These are phyloP conservation scores for Chromosphaera perkinsii DNA, from an alignment of 208 protist genomes.

Conservation along the genomic window DNA sequence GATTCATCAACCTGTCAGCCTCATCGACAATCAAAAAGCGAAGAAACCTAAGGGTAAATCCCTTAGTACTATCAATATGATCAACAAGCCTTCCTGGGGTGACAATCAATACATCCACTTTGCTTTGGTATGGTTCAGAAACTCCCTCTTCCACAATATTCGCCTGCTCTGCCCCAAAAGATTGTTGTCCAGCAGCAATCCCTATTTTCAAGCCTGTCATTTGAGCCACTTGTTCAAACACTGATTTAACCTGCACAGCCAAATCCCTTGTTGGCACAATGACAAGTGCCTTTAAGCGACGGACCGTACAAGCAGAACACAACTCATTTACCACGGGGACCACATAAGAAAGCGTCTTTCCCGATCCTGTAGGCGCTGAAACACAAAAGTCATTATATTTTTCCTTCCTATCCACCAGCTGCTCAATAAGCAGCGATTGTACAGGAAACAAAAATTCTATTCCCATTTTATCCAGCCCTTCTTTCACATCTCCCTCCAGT, in stretches of 20 bases:
- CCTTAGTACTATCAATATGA: conserved; percentile 22
- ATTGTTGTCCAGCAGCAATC: conserved; percentile 17
- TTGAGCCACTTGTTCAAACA: conserved; percentile 37
- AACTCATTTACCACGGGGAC: neutral
- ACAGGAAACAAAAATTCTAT: no score
- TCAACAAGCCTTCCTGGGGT: conserved; percentile 55
- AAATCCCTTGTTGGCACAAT: conserved; percentile 66
- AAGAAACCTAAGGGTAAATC: conserved; percentile 60
- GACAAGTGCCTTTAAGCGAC: conserved; percentile 54
- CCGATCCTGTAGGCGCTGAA: conserved; percentile 63
- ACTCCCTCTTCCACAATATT: neutral
- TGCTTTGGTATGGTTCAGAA: neutral
- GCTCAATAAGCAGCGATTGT: no score
- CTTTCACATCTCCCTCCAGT: no score
- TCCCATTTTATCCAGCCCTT: no score
- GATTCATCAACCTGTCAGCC: conserved; percentile 62
- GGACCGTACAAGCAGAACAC: conserved; percentile 47
- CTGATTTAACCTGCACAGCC: conserved; percentile 47
- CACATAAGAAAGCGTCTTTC: conserved; percentile 68
- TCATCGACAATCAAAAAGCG: conserved; percentile 69
- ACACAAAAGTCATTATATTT: conserved; percentile 72
- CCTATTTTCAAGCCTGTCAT: conserved; percentile 33
- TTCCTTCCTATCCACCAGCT: no score
- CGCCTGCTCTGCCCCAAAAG: conserved; percentile 22
- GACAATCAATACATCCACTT: conserved; percentile 51